Percentiles rank a stretch among this genome's conserved stretches.
Conservation (phyloP, 306 rosid species). For the Coriaria nepalensis region DNA sequence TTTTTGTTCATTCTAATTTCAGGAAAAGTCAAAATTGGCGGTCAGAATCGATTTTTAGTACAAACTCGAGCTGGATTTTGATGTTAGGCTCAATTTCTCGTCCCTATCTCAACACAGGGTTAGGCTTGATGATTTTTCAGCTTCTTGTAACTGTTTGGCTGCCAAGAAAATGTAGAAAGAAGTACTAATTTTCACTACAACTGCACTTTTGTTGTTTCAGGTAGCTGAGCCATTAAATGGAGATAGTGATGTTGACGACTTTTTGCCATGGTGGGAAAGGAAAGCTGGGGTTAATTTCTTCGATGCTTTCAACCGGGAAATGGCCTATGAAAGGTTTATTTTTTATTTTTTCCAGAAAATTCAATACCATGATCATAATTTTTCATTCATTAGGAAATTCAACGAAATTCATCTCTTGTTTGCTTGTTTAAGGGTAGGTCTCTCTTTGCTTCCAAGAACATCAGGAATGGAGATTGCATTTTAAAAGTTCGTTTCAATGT, state of each 20-base stretch:
- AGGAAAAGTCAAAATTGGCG: too few species aligned
- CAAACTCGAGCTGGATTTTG: too few species aligned
- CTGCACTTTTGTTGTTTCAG: slow-evolving; percentile 3
- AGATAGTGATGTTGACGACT: slow-evolving; percentile 21
- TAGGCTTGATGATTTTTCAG: not conserved
- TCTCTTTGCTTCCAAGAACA: slow-evolving; percentile 46
- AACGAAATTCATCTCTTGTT: too few species aligned
- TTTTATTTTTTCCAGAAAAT: not conserved
- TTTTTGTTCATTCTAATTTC: too few species aligned
- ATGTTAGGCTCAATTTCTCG: slow-evolving; percentile 17
- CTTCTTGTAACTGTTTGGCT: not conserved
- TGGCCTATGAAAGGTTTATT: slow-evolving; percentile 37
- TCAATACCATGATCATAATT: not conserved
- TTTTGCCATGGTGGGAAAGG: slow-evolving; percentile 57
- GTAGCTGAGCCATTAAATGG: slow-evolving; percentile 7
- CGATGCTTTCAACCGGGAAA: slow-evolving; percentile 44
- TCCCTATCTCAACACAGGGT: slow-evolving; percentile 25
- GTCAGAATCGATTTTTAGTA: too few species aligned
- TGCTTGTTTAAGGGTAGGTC: slow-evolving; percentile 25
- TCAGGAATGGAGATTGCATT: slow-evolving; percentile 48
- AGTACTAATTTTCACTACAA: not conserved
- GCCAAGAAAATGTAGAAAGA: not conserved
- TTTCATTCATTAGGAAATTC: too few species aligned
- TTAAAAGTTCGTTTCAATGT: slow-evolving; percentile 54
- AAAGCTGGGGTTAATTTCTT: slow-evolving; percentile 42